Base-by-base conservation (phyloP, 805 yeast species). In the Suhomyces sp. region DNA sequence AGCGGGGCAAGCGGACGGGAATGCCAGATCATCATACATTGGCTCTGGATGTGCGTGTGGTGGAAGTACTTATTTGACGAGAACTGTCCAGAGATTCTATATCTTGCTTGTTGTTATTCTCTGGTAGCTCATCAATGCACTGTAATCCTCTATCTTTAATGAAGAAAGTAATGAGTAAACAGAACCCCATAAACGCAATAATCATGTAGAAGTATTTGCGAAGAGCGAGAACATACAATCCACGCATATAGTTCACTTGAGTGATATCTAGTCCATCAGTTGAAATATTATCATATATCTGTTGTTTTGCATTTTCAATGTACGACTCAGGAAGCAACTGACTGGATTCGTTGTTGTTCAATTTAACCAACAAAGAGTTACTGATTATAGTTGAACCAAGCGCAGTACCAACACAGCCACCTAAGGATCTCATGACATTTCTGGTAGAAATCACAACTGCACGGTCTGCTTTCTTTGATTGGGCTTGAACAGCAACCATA, bases 401-500 rank as follows among this genome's bases (percentile, higher is more conserved):
- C 1, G 83, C 81, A 23, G 77, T 58, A 0, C 84, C 83, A 18
- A 76, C 57, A 1, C 83, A 70, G n/a, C 81, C 81, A 11, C 84
- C 85, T 38, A 79, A 68, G 3, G 79, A 72, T 36, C 84, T 58
- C 30, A 74, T 46, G 16, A 76, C 76, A 45, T 77, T 77, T 50
- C 84, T 63, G 1, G 79, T 63, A 3, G 80, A 66, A 7, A 77
- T 76, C 10, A 76, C 76, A 9, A 78, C 78, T 0, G 83, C 79
- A 29, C 85, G 53, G 42, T 79, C 83, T 3, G 69, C 60, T 33
- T 69, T 65, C 24, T 44, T 55, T 11, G 77, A 60, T 40, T 75
- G 77, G 1, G 80, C 78, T 48, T 69, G 81, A 23, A 68, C 66
- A 1, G 81, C 81, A 8, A 77, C 72, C 57, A 76, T 63, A 0